Base-by-base conservation (phyloP, 1,284 basidiomycete genomes). In the Papiliotrema nemorosa region DNA sequence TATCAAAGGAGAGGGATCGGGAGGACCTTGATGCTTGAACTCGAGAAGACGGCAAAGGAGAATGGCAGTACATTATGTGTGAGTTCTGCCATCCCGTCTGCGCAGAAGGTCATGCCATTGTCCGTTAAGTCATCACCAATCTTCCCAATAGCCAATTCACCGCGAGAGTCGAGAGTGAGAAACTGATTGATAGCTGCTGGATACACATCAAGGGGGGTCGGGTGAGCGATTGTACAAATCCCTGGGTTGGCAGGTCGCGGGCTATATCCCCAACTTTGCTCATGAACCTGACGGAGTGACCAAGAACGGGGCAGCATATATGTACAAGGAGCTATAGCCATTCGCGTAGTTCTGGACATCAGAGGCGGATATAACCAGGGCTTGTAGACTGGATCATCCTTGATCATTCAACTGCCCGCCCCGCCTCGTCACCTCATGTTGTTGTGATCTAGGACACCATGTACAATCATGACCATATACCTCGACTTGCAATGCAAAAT, bases 251-350 rank as follows among this genome's bases (percentile, higher is more conserved):
- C 34, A 39, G 25, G 39, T 33, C 6, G 34, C 40, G 18, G 52
- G 52, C 3, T 26, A 20, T 18, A 38, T 53, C 12, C 52, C 52
- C n/a, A 53, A 49, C 31, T 53, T 49, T 37, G 52, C 52, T 5
- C 24, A 29, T 13, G 40, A 24, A n/a, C 52, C 52, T 14, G 47
- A 53, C 39, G 46, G 45, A 21, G 37, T 21, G 27, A 35, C 31
- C 40, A 53, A 53, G 40, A 37, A 41, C 24, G 34, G 22, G 21
- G 52, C 46, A 5, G 33, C 48, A 7, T 49, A 49, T 27, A 53
- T 53, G 52, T 53, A 53, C 52, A 53, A 53, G 42, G 52, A 53
- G 42, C 38, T 53, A 1, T 51, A 51, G 29, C 9, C 29, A 7
- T 31, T 31, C 10, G 9, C 36, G 21, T 10, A 18, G 36, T 10